Conservation (phyloP, 2,329 filamentous ascomycete species). For the Fusarium nisikadoi region DNA sequence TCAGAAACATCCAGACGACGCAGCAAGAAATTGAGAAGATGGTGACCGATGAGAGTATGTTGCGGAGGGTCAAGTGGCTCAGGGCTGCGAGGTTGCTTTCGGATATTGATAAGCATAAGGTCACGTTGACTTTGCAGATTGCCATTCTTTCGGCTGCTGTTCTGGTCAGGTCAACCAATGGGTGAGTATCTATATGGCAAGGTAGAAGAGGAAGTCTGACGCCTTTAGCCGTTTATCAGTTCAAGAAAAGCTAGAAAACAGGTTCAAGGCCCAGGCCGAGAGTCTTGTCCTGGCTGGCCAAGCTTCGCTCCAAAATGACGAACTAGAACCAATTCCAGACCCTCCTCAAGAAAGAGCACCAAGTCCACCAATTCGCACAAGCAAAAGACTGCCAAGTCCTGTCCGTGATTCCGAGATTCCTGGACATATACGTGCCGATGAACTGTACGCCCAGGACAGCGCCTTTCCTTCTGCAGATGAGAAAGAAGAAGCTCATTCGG, state of each 20-base stretch:
- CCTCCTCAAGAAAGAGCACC: slow-evolving; percentile 15
- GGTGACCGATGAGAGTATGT: not conserved
- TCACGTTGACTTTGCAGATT: slow-evolving; percentile 18
- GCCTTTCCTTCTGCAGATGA: not conserved
- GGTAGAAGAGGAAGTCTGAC: not conserved
- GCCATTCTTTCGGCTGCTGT: slow-evolving; percentile 20
- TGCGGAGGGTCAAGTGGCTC: slow-evolving; percentile 4
- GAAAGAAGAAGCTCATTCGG: not conserved
- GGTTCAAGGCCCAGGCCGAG: slow-evolving; percentile 27
- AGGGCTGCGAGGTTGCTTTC: slow-evolving; percentile 13
- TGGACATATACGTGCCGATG: slow-evolving; percentile 8
- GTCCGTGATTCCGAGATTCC: slow-evolving; percentile 12
- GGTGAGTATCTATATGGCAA: not conserved
- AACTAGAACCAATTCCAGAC: not conserved
- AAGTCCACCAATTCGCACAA: slow-evolving; percentile 18
- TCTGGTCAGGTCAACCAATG: slow-evolving; percentile 5
- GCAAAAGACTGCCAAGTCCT: slow-evolving; percentile 19
- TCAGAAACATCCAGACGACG: slow-evolving; percentile 13
- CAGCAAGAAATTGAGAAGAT: slow-evolving; percentile 6
- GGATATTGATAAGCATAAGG: slow-evolving; percentile 30
- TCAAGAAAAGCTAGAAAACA: not conserved
- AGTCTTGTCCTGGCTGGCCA: slow-evolving; percentile 28
- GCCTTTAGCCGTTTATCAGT: not conserved
- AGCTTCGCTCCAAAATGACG: slow-evolving; percentile 18
- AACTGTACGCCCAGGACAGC: not conserved